Evolutionary conservation across 169 alveolate genomes (phyloP), one percentile per base, ranked within the genome.

Genomic region (Plasmodium coatneyi): DNA sequence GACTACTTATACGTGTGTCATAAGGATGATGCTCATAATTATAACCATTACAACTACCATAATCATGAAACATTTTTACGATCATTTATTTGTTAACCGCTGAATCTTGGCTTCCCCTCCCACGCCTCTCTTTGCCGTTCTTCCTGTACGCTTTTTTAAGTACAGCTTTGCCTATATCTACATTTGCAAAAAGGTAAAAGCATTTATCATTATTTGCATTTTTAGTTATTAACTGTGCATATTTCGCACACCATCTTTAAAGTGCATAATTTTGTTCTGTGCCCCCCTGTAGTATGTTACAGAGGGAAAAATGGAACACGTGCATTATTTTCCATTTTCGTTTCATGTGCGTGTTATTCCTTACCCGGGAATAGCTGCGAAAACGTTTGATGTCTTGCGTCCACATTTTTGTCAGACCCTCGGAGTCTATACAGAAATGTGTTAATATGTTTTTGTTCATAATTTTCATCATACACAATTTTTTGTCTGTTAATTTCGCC

Each of bases 401-500:
- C 41, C 22, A 34, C 84, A 91, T 71, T 71, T 80, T 91, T 36
- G 56, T 71, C 39, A 49, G 83, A 49, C 39, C 80, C 78, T 41
- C 95, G 71, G 34, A 91, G 71, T 25, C 74, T 80, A 46, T 71
- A 91, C 84, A 91, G 54, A 80, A 91, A 91, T 43, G 92, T 91
- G 79, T 80, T 91, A 70, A 91, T 78, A 81, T 91, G 82, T 46
- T 71, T 80, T 36, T 91, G 84, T 41, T 91, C 95, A 81, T 91
- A 91, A 71, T 91, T 81, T 91, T 91, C 95, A 81, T 91, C 92
- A 49, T 70, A 81, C 74, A 16, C 43, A 71, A 71, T 60, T 71
- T 41, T 41, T 25, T 80, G 54, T 71, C 30, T 71, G 25, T 66
- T 78, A 80, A 81, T 43, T 91, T 91, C 95, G 19, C 43, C 56